A percentile compares a stretch with the other conserved stretches of the same genome.
Conservation (phyloP, 1,139 yeast genomes). For the Yamadazyma sp. region DNA sequence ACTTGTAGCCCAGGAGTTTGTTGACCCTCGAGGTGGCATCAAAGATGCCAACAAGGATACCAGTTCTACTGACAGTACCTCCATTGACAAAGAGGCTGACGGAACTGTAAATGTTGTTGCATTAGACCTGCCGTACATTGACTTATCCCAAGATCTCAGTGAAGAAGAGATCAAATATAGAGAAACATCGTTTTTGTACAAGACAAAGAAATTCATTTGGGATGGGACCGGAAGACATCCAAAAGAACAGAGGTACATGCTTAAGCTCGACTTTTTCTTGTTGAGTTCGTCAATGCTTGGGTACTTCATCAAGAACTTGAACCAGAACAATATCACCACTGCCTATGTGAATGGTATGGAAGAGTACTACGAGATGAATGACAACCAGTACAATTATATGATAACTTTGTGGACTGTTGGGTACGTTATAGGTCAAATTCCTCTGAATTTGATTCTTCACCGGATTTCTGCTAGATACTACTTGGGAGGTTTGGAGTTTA, state of each 20-base stretch:
- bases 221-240: conserved; percentile 52
- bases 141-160: conserved; percentile 26
- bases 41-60: not conserved
- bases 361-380: conserved; percentile 49
- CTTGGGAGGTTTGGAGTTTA: conserved; percentile 51
- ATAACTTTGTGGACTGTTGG: conserved; percentile 59
- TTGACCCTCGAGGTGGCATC: not conserved
- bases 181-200: conserved; percentile 24
- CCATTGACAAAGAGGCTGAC: conserved; percentile 16
- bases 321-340: conserved; percentile 48
- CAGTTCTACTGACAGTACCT: not conserved
- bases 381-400: conserved; percentile 55
- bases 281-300: conserved; percentile 46
- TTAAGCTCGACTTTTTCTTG: conserved; percentile 46
- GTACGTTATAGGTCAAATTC: conserved; percentile 58
- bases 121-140: conserved; percentile 24
- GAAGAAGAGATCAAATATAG: conserved; percentile 29
- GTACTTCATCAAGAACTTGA: conserved; percentile 35
- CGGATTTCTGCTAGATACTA: conserved; percentile 55
- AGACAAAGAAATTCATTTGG: conserved; percentile 39
- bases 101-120: conserved; percentile 40
- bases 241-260: conserved; percentile 37
- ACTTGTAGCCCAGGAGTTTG: not conserved
- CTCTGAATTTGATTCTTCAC: conserved; percentile 54
- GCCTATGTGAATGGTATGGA: conserved; percentile 67